Base-by-base conservation (phyloP, 1,284 basidiomycete genomes). In the Spongispora temasekensis region DNA sequence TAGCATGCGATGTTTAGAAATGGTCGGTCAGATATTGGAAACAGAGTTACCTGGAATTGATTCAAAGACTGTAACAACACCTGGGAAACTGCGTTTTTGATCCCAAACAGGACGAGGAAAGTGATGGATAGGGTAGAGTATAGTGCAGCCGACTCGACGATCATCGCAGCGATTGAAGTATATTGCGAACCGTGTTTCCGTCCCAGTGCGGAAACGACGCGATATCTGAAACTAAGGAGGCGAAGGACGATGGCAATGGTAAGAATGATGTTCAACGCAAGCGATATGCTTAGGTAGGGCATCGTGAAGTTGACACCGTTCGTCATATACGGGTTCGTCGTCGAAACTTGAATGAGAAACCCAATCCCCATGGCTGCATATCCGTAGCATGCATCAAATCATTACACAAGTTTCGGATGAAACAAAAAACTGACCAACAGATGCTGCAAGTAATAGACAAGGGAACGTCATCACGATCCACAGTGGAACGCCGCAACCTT, bases 241-340 rank as follows among this genome's bases (percentile, higher is more conserved):
- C 68, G 71, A 8, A 65, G 37, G 0, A 68, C 68, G 40, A 73
- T 73, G 28, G 56, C 56, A 17, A 71, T 58, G 15, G 71, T 70
- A 5, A 71, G 32, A 9, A 71, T 57, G 19, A 70, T 62, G 53
- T 72, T 70, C 17, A 70, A 28, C 1, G 58, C 66, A 17, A 70
- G 53, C 0, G 69, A 72, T 7, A 70, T 12, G 23, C 58, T 64
- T 73, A 3, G 69, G 66, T 6, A 68, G 5, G 69, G 69, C 4
- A 68, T 6, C 9, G 63, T 61, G 9, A 59, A 71, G 46, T 71
- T 69, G 55, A 72, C n/a, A 3, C 44, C 32, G 13, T 56, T 59
- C 8, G 68, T 53, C 23, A 63, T 53, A 4, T 60, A 68, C 9
- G 64, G 48, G 32, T 63, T 66, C 6, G 67, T 60, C 19, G 68